Percentiles rank a stretch among this genome's conserved stretches.
Conservation (phyloP, 352 stramenopile species). For the Blastocystis sp. region DNA sequence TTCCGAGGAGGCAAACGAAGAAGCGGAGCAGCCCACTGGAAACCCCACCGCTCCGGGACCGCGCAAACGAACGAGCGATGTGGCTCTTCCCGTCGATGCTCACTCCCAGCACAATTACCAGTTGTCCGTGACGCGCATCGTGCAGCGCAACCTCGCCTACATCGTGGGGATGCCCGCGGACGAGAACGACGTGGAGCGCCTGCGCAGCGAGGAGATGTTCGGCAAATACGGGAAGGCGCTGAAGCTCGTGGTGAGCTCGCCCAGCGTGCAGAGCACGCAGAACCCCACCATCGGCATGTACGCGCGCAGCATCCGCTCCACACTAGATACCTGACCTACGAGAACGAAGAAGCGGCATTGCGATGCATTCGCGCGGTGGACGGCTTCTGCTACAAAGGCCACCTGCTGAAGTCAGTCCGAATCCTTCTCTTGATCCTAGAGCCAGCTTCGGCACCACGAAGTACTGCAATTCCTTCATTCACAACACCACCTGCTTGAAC, state of each 20-base stretch:
- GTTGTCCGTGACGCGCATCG: conserved; percentile 84
- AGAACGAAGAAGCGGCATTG: conserved; percentile 57
- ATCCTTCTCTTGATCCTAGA: conserved; percentile 71
- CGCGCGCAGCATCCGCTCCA: not conserved
- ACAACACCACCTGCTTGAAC: conserved; percentile 85
- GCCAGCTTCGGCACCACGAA: conserved; percentile 90
- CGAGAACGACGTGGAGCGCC: conserved; percentile 75
- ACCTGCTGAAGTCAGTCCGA: not conserved
- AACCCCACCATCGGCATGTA: conserved; percentile 6
- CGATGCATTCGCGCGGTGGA: conserved; percentile 34
- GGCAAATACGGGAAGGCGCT: conserved; percentile 88
- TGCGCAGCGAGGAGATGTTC: conserved; percentile 84
- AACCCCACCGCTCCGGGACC: not conserved
- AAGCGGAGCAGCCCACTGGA: not conserved
- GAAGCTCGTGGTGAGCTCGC: conserved; percentile 84
- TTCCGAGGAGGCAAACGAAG: not conserved
- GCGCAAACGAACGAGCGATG: conserved; percentile 56
- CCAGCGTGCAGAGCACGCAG: conserved; percentile 72
- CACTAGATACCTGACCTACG: conserved; percentile 42
- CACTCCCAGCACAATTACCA: conserved; percentile 78
- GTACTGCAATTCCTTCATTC: conserved; percentile 90
- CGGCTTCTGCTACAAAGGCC: conserved; percentile 51
- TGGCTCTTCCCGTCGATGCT: not conserved
- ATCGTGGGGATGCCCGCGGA: conserved; percentile 84
- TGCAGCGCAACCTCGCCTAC: conserved; percentile 90